phyloP scores from a whole-genome alignment of 176 grass and related monocot genomes.

The Carex myosuroides region DNA sequence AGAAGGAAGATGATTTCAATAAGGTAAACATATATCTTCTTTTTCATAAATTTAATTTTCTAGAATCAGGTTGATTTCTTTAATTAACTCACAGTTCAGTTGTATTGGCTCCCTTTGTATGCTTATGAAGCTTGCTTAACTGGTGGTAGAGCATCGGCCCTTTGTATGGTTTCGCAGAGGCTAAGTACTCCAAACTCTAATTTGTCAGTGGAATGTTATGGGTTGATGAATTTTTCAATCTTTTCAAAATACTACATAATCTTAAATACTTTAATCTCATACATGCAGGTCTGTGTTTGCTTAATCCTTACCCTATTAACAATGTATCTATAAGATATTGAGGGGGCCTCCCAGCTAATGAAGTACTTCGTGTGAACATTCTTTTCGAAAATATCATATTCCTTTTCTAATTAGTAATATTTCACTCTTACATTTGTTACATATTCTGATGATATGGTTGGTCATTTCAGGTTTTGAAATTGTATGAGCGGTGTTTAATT shows the following conservation, averaged over 20 bases:
- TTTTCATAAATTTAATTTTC: conserved; percentile 18
- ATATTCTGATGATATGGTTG: conserved; percentile 36
- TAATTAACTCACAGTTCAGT: conserved; percentile 89
- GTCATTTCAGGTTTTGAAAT: conserved; percentile 91
- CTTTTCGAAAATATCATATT: conserved; percentile 36
- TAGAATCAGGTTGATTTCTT: conserved; percentile 43
- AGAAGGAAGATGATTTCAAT: conserved; percentile 89
- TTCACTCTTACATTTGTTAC: conserved; percentile 7
- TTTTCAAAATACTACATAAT: conserved; percentile 23
- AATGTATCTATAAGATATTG: conserved; percentile 95
- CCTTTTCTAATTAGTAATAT: conserved; percentile 25
- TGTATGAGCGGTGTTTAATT: conserved; percentile 97
- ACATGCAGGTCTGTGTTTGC: conserved; percentile 98
- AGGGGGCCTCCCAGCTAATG: conserved; percentile 97
- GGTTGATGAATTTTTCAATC: conserved; percentile 64
- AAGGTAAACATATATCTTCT: conserved; percentile 57
- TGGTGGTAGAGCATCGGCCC: conserved; percentile 91
- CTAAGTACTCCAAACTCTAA: conserved; percentile 99
- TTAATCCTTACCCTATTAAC: conserved; percentile 98
- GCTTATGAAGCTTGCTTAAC: conserved; percentile 97
- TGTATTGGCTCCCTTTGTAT: conserved; percentile 80
- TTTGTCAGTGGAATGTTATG: conserved; percentile 97
- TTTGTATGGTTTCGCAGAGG: conserved; percentile 95
- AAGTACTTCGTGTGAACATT: conserved; percentile 78
- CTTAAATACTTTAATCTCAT: conserved; percentile 97